Evolutionary conservation across 2,329 filamentous ascomycete genomes (phyloP).

Genomic region (Fusarium sp.): DNA sequence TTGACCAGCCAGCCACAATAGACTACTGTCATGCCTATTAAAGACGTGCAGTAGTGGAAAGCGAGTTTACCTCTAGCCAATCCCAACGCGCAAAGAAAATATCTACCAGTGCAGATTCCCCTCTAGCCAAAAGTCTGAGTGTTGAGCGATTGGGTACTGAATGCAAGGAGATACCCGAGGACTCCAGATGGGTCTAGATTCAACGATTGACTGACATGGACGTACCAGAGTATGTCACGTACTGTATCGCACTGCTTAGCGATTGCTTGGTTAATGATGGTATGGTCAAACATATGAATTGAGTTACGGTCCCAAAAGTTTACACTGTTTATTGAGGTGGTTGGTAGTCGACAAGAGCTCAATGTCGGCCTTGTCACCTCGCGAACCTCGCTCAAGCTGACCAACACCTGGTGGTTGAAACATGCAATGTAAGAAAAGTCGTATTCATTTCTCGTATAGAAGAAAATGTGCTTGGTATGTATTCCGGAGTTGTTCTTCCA

Average conservation of each 20-base stretch:
- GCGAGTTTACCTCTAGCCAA: constrained; percentile 5
- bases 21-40: constrained; percentile 21
- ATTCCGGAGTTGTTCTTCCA: background rate
- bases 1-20: constrained; percentile 34
- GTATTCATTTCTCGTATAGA: background rate
- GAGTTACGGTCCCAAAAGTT: background rate
- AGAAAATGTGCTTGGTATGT: background rate
- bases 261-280: background rate
- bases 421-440: background rate
- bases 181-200: constrained; percentile 10
- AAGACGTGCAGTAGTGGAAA: constrained; percentile 12
- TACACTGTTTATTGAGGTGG: background rate
- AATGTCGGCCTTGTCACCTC: background rate
- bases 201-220: background rate
- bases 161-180: constrained; percentile 8
- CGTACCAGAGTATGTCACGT: background rate
- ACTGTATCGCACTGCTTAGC: background rate
- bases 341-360: background rate
- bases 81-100: background rate
- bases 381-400: background rate
- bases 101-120: background rate
- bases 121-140: constrained; percentile 9
- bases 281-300: background rate
- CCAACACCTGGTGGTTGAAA: background rate
- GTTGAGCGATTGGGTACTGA: background rate